These are phyloP conservation scores for Aquilaria sinensis DNA, from an alignment of 345 rosid genomes.

Conservation along the genomic window DNA sequence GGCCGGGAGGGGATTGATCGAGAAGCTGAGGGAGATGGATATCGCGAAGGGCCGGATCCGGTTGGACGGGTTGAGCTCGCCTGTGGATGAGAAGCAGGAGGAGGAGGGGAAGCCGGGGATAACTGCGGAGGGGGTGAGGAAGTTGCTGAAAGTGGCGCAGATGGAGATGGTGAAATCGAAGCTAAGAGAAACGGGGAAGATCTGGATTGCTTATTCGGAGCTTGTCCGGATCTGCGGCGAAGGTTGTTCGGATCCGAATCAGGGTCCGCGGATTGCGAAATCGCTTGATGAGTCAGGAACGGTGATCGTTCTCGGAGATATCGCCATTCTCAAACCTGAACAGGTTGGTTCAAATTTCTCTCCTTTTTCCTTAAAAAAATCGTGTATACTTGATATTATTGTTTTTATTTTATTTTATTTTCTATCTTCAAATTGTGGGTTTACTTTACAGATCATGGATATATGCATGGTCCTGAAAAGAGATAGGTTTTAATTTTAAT, in stretches of 20 bases:
- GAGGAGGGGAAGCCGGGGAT: slow-evolving; percentile 16
- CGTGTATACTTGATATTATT: neutral
- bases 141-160: slow-evolving; percentile 62
- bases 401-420: neutral
- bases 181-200: slow-evolving; percentile 41
- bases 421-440: slow-evolving; percentile 9
- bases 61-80: slow-evolving; percentile 49
- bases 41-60: slow-evolving; percentile 48
- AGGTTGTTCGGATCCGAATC: slow-evolving; percentile 44
- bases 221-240: slow-evolving; percentile 53
- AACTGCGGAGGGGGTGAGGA: slow-evolving; percentile 58
- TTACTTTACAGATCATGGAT: slow-evolving; percentile 18
- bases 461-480: slow-evolving; percentile 6
- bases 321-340: slow-evolving; percentile 65
- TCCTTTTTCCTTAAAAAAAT: neutral
- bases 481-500: slow-evolving; percentile 14
- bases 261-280: slow-evolving; percentile 46
- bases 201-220: slow-evolving; percentile 54
- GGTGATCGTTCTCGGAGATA: slow-evolving; percentile 63
- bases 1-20: slow-evolving; percentile 37
- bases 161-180: slow-evolving; percentile 60
- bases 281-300: slow-evolving; percentile 74
- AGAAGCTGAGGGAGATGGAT: slow-evolving; percentile 47
- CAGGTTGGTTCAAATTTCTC: slow-evolving; percentile 44
- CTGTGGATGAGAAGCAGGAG: slow-evolving; percentile 12